These are phyloP conservation scores for Penicillium diatomitis DNA, from an alignment of 495 filamentous ascomycete species.

Conservation along the genomic window DNA sequence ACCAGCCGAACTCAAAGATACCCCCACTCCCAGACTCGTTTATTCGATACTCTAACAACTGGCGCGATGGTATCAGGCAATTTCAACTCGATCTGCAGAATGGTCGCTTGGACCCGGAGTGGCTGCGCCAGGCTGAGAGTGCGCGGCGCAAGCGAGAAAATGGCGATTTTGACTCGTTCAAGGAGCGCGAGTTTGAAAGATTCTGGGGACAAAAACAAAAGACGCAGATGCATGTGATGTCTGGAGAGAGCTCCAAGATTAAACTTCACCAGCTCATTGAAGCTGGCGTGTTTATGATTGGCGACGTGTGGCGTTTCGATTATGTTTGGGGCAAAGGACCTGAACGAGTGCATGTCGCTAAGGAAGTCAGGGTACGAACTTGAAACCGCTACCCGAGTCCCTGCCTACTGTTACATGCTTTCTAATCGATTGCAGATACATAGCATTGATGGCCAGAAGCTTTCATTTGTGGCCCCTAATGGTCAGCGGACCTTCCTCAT, in stretches of 20 bases:
- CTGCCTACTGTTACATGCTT: background rate
- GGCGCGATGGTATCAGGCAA: conserved; percentile 39
- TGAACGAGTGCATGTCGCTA: conserved; percentile 33
- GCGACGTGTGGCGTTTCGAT: conserved; percentile 43
- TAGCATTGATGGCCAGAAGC: conserved; percentile 19
- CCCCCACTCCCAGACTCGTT: conserved; percentile 35
- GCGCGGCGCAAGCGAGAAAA: conserved; percentile 52
- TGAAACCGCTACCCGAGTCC: too few relatives aligned
- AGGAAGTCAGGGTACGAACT: conserved; percentile 37
- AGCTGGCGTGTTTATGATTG: conserved; percentile 36
- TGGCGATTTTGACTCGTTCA: conserved; percentile 63
- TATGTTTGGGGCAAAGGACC: conserved; percentile 22
- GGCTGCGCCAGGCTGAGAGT: conserved; percentile 53
- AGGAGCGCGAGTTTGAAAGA: conserved; percentile 54
- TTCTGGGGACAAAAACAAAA: conserved; percentile 64
- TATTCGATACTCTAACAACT: conserved; percentile 41
- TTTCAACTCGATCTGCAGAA: conserved; percentile 51
- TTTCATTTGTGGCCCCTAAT: conserved; percentile 38
- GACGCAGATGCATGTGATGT: conserved; percentile 20
- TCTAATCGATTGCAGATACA: conserved; percentile 24
- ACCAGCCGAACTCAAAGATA: conserved; percentile 25
- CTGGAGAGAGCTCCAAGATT: conserved; percentile 42
- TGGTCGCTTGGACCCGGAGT: conserved; percentile 56
- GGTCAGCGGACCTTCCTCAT: conserved; percentile 33
- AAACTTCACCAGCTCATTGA: conserved; percentile 39